A percentile compares a stretch with the other conserved stretches of the same genome.
phyloP scores from a whole-genome alignment of 257 asterid species.

The Gentiana dahurica region DNA sequence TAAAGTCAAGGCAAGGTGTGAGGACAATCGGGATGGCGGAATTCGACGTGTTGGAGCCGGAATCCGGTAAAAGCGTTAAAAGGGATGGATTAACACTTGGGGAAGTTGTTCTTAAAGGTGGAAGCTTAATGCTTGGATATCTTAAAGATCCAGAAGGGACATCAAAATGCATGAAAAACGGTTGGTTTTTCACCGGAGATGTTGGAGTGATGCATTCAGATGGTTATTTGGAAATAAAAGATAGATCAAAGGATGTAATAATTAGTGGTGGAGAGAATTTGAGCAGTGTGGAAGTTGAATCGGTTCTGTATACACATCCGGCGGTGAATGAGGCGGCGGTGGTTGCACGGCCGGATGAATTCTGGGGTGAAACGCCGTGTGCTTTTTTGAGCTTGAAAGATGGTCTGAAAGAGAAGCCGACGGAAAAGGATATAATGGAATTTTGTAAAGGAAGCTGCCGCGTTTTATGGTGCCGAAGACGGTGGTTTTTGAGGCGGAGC shows the following conservation, averaged over 20 bases:
- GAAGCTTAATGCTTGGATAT: constrained; percentile 52
- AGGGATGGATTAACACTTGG: constrained; percentile 46
- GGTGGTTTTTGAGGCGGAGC: constrained; percentile 45
- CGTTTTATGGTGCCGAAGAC: constrained; percentile 65
- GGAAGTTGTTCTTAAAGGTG: constrained; percentile 52
- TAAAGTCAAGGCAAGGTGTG: constrained; percentile 72
- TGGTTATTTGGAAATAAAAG: constrained; percentile 66
- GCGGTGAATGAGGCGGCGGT: constrained; percentile 82
- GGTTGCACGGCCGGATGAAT: constrained; percentile 69
- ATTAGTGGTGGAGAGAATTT: constrained; percentile 77
- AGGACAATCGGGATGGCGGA: constrained; percentile 43
- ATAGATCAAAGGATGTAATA: constrained; percentile 72
- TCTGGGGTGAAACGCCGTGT: constrained; percentile 84
- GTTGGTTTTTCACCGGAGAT: constrained; percentile 82
- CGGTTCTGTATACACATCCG: constrained; percentile 57
- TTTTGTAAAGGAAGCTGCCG: constrained; percentile 52
- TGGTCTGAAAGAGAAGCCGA: constrained; percentile 22
- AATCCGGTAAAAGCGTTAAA: constrained; percentile 34
- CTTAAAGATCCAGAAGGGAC: constrained; percentile 55
- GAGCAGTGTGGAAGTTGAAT: constrained; percentile 82
- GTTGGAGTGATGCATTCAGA: constrained; percentile 78
- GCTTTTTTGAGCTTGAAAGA: constrained; percentile 62
- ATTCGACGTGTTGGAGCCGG: constrained; percentile 40
- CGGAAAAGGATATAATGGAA: constrained; percentile 40
- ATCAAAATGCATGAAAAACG: constrained; percentile 34